Evolutionary conservation across 1,284 basidiomycete genomes (phyloP), one percentile per base, ranked within the genome.

Genomic region (Cryptococcus amylolentus): DNA sequence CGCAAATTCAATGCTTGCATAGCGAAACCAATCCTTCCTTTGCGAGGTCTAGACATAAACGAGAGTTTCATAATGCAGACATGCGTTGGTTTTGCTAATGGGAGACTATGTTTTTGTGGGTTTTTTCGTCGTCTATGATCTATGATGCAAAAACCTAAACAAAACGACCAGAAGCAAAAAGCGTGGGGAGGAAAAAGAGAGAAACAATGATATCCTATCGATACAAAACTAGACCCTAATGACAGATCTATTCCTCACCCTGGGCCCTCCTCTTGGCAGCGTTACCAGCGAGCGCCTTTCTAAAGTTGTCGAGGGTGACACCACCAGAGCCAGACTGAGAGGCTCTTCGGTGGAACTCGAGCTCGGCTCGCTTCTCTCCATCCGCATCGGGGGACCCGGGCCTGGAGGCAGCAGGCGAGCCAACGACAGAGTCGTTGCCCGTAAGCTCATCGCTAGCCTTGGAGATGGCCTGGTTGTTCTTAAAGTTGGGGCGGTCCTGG

Each of bases 401-500:
- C 56, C 73, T 57, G 31, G 68, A 71, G 20, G 55, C 53, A 18
- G 61, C 61, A 4, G 76, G 75, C 4, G 68, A 67, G 14, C 76
- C 76, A 18, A 76, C 71, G 43, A 77, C 76, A 18, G 65, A 68
- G 63, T 77, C 76, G 60, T 76, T 75, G 47, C 76, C 76, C 3
- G 75, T 76, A 44, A 76, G 64, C 61, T 77, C 75, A 55, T 75
- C 72, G 16, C 62, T 64, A 2, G 57, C 56, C 56, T 71, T 71
- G 49, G 55, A 63, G 41, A 58, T 49, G 54, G 58, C 20, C 50
- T 56, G 50, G 45, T 63, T 62, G 49, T 60, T 55, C 7, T 26
- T 28, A 42, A 42, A n/a, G 20, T 23, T 42, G 20, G 20, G 41
- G 23, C 47, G 41, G n/a, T 35, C 60, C n/a, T 39, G 28, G 4